Evolutionary conservation across 2,329 filamentous ascomycete species (phyloP), one percentile per base, ranked within the genome.

Genomic region (Torrubiella hemipterigena): DNA sequence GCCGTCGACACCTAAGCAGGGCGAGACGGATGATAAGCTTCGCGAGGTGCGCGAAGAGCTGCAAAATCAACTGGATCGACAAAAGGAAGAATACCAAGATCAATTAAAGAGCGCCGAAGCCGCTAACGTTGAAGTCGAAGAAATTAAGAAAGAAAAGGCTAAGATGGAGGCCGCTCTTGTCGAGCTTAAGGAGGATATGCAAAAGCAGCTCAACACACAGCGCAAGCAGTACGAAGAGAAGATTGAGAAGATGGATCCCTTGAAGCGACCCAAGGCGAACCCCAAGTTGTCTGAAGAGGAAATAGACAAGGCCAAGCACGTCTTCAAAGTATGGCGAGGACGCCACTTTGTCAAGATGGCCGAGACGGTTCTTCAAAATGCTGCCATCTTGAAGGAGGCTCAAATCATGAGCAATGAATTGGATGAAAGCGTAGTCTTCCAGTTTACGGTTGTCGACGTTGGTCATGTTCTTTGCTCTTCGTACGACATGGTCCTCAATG

Each of bases 381-480:
- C 89, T 3, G 77, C 83, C 7, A 73, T 78, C 17, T 57, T 98
- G 36, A 98, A 98, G 52, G 91, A 98, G 56, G 91, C 91, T 2
- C 91, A 98, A 50, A 79, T 98, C 38, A 91, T 98, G 84, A 93
- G 87, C 59, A 89, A 94, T 45, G 84, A 93, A 46, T 81, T 98
- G 61, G 83, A 91, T 43, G 91, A 95, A 52, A 77, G 77, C 41
- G 82, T 95, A 7, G 79, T 89, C 14, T 96, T 98, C 52, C 91
- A 98, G 53, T 98, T 96, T 51, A 81, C 84, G 10, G 77, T 95
- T 34, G 76, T 96, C 19, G 89, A 95, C 46, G 65, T 81, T 39
- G 91, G 91, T 2, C 87, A 98, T 47, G 77, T 77, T 15, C 70
- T 93, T 42, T 87, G 81, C 44, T 98, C 91, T 4, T 93, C 87